Conservation (phyloP, 257 asterid species). For the Hygrophila difformis region DNA sequence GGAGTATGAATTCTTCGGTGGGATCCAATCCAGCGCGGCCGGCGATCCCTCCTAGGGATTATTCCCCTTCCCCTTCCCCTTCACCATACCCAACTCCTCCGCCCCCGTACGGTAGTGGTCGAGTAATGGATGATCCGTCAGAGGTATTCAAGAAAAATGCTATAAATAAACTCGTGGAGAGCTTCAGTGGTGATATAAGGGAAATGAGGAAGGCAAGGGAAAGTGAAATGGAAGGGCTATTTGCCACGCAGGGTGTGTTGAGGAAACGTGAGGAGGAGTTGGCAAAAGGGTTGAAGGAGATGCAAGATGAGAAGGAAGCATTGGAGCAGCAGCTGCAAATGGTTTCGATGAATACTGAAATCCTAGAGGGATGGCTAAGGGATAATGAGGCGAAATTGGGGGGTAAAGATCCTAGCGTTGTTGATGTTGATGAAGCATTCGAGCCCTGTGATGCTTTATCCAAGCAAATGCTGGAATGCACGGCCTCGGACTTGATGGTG, state of each 20-base stretch:
- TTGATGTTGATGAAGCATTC: slow-evolving; percentile 59
- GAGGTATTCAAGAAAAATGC: slow-evolving; percentile 65
- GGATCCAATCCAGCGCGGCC: slow-evolving; percentile 40
- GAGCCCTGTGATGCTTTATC: slow-evolving; percentile 61
- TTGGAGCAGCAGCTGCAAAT: slow-evolving; percentile 88
- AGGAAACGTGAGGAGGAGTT: slow-evolving; percentile 64
- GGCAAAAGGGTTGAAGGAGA: slow-evolving; percentile 61
- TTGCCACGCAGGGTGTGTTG: slow-evolving; percentile 45
- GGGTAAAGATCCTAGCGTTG: slow-evolving; percentile 16
- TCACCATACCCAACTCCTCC: slow-evolving; percentile 65
- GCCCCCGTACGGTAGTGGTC: slow-evolving; percentile 54
- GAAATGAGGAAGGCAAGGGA: slow-evolving; percentile 62
- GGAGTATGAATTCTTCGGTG: slow-evolving; percentile 27
- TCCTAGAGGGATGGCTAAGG: slow-evolving; percentile 66
- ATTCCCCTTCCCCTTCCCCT: slow-evolving; percentile 46
- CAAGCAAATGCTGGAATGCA: slow-evolving; percentile 67
- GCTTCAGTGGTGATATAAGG: slow-evolving; percentile 42
- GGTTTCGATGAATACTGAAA: slow-evolving; percentile 65
- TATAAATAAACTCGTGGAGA: slow-evolving; percentile 50
- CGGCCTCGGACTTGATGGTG: slow-evolving; percentile 70
- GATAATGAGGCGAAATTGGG: slow-evolving; percentile 59
- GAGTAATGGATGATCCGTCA: slow-evolving; percentile 47
- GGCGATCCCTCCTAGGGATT: slow-evolving; percentile 60
- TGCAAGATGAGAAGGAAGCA: slow-evolving; percentile 89
- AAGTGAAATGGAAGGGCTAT: slow-evolving; percentile 73